Evolutionary conservation across 768 basidiomycete genomes (phyloP).

Genomic region (Cystofilobasidium ferigula): DNA sequence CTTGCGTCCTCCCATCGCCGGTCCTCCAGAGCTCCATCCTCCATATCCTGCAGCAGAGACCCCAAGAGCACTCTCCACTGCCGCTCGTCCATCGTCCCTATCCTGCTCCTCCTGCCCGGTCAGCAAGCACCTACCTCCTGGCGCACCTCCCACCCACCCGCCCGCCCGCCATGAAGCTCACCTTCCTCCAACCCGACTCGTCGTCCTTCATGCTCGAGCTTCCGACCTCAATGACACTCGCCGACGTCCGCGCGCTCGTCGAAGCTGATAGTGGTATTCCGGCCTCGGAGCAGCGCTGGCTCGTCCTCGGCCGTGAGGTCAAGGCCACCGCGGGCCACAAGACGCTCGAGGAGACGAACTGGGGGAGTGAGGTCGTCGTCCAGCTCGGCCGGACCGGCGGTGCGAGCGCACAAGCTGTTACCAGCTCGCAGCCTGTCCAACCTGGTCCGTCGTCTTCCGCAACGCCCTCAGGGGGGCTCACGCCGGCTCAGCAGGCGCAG

Average conservation of each 20-base stretch:
- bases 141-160: background rate
- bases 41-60: too few species aligned
- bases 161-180: conserved; percentile 21
- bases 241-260: conserved; percentile 13
- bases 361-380: conserved; percentile 22
- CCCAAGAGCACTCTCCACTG: too few species aligned
- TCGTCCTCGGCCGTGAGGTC: conserved; percentile 3
- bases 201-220: conserved; percentile 22
- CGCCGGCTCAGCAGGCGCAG: conserved; percentile 7
- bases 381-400: background rate
- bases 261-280: conserved; percentile 19
- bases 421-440: background rate
- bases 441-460: background rate
- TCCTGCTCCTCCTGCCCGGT: too few species aligned
- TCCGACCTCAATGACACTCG: conserved; percentile 14
- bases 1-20: too few species aligned
- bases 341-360: conserved; percentile 17
- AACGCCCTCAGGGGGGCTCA: background rate
- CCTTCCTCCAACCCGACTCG: conserved; percentile 10
- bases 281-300: conserved; percentile 14
- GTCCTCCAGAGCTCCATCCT: too few species aligned
- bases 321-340: conserved; percentile 5
- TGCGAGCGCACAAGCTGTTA: background rate
- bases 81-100: too few species aligned
- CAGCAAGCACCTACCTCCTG: too few species aligned